phyloP scores from a whole-genome alignment of 805 yeast genomes.

The Kuraishia hungarica region DNA sequence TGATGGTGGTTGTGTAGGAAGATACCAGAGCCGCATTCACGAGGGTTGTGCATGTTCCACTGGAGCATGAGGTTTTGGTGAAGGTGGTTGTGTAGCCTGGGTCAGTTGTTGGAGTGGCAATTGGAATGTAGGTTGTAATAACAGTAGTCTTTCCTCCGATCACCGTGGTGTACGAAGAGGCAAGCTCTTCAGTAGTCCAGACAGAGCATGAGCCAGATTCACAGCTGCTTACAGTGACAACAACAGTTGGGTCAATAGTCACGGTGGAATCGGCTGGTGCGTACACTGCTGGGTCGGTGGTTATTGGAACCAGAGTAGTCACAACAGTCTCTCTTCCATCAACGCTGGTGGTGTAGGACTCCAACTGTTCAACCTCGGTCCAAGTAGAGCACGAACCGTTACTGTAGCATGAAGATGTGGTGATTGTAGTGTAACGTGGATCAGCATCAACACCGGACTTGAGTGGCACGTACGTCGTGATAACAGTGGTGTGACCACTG shows the following conservation, averaged over 20 bases:
- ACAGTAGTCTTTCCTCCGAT: slow-evolving; percentile 12
- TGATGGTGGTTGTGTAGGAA: slow-evolving; percentile 2
- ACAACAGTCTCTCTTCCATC: slow-evolving; percentile 3
- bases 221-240: slow-evolving; percentile 1
- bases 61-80: slow-evolving; percentile 3
- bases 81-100: slow-evolving; percentile 3
- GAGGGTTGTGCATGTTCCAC: slow-evolving; percentile 1
- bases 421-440: not conserved
- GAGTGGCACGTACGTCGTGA: slow-evolving; percentile 6
- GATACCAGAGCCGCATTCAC: not conserved
- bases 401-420: slow-evolving; percentile 4
- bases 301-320: slow-evolving; percentile 9
- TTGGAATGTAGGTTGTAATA: slow-evolving; percentile 14
- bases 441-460: not conserved
- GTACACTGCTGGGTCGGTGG: slow-evolving; percentile 11
- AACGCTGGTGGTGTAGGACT: slow-evolving; percentile 2
- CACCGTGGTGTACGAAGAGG: slow-evolving; percentile 16
- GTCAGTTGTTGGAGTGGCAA: slow-evolving; percentile 4
- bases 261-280: slow-evolving; percentile 4
- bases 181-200: slow-evolving; percentile 10
- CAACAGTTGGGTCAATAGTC: slow-evolving; percentile 4
- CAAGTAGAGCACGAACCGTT: slow-evolving; percentile 4
- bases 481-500: slow-evolving; percentile 7
- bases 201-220: slow-evolving; percentile 9
- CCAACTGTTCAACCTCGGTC: slow-evolving; percentile 1